Evolutionary conservation across 371 early-diverging fungal genomes (phyloP).

Genomic region (Mortierella polycephala): DNA sequence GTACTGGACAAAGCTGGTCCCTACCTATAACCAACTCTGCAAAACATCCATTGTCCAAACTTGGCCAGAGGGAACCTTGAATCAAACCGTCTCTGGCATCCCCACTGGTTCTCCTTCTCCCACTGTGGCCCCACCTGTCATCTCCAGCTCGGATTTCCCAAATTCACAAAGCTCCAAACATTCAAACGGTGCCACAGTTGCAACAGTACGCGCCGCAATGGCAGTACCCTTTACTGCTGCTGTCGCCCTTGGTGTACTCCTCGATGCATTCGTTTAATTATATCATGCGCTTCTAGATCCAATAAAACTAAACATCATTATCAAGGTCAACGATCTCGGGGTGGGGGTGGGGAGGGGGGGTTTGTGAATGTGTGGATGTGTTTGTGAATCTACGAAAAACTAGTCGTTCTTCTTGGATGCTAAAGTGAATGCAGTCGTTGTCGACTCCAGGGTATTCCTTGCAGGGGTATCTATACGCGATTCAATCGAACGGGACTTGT

Average conservation of each 20-base stretch:
- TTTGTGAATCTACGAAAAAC: neutral
- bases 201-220: no score
- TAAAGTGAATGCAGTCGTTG: constrained; percentile 10
- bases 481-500: constrained; percentile 9
- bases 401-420: constrained; percentile 40
- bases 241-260: no score
- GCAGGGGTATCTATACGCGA: constrained; percentile 27
- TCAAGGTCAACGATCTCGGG: no score
- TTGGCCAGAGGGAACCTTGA: constrained; percentile 40
- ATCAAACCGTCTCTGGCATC: constrained; percentile 3
- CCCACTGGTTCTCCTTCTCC: neutral
- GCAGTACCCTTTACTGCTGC: no score
- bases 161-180: no score
- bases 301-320: no score
- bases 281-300: no score
- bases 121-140: neutral
- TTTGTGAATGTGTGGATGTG: neutral
- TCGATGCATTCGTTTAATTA: no score
- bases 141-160: neutral
- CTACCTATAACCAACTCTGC: constrained; percentile 22
- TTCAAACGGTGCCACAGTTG: no score
- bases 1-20: constrained; percentile 32
- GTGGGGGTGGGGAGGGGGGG: no score
- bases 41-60: constrained; percentile 24
- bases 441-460: constrained; percentile 13